phyloP scores from a whole-genome alignment of 192 early-diverging fungal genomes.

The Phlyctochytrium arcticum region DNA sequence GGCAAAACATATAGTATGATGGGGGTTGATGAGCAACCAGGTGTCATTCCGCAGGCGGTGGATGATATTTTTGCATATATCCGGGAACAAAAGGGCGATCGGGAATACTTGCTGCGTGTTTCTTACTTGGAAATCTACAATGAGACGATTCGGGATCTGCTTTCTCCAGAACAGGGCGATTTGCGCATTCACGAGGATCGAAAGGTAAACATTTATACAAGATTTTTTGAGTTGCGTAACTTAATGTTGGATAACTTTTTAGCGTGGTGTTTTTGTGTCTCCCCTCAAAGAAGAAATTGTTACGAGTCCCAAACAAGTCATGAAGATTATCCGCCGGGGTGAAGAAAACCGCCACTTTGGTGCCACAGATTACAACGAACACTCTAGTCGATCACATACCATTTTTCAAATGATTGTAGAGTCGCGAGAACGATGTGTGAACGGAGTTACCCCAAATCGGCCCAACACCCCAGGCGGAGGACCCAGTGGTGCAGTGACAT shows the following conservation, averaged over 20 bases:
- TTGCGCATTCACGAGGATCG: slow-evolving; percentile 84
- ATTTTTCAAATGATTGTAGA: slow-evolving; percentile 92
- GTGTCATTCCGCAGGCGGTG: slow-evolving; percentile 67
- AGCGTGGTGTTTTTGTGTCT: slow-evolving; percentile 49
- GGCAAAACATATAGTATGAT: slow-evolving; percentile 85
- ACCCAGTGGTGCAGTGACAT: slow-evolving; percentile 25
- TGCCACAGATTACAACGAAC: slow-evolving; percentile 89
- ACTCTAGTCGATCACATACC: slow-evolving; percentile 89
- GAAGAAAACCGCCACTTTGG: slow-evolving; percentile 77
- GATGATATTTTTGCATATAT: slow-evolving; percentile 58
- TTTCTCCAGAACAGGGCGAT: slow-evolving; percentile 74
- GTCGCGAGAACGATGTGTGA: slow-evolving; percentile 55
- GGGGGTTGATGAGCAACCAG: slow-evolving; percentile 56
- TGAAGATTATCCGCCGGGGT: slow-evolving; percentile 36
- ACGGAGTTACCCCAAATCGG: neutral
- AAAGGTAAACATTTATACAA: slow-evolving; percentile 22
- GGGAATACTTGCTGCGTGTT: slow-evolving; percentile 90
- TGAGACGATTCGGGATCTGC: slow-evolving; percentile 74
- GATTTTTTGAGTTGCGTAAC: neutral
- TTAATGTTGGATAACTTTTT: neutral
- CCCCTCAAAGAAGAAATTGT: slow-evolving; percentile 49
- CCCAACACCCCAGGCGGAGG: neutral
- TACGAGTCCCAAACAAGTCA: slow-evolving; percentile 42
- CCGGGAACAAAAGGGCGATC: slow-evolving; percentile 52
- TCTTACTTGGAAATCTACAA: slow-evolving; percentile 96